Evolutionary conservation across 2,329 filamentous ascomycete species (phyloP).

Genomic region (Calonectria multiphialidica): DNA sequence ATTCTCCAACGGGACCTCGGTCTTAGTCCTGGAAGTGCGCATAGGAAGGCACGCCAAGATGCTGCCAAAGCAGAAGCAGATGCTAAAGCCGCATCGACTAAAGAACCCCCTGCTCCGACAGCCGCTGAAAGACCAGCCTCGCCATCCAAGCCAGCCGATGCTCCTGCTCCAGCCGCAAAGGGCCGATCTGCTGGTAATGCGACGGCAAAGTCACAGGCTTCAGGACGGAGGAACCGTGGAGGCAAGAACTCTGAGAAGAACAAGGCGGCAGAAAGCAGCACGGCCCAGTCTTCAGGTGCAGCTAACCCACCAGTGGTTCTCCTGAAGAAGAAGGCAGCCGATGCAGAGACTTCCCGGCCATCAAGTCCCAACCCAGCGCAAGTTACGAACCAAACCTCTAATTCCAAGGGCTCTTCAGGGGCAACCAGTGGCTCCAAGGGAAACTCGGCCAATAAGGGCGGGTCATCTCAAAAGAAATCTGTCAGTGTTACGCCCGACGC

Average conservation of each 20-base stretch:
- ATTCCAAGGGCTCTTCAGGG: conserved; percentile 35
- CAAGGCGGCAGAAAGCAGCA: conserved; percentile 36
- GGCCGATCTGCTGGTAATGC: conserved; percentile 34
- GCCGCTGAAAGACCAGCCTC: conserved; percentile 37
- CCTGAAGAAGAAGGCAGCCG: conserved; percentile 53
- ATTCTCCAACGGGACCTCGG: conserved; percentile 76
- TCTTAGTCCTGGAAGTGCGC: conserved; percentile 72
- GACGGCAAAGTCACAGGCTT: conserved; percentile 42
- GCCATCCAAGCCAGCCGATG: conserved; percentile 33
- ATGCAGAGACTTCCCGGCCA: conserved; percentile 38
- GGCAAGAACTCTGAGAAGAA: conserved; percentile 54
- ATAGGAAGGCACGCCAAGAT: conserved; percentile 70
- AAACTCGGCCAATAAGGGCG: conserved; percentile 39
- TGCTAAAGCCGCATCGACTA: conserved; percentile 53
- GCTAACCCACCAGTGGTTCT: conserved; percentile 54
- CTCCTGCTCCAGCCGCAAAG: conserved; percentile 35
- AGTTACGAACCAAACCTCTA: conserved; percentile 47
- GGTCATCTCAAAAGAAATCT: conserved; percentile 49
- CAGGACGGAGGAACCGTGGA: conserved; percentile 49
- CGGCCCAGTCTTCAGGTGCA: conserved; percentile 33
- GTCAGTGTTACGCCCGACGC: conserved; percentile 54
- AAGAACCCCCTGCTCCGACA: conserved; percentile 43
- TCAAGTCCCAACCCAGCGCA: conserved; percentile 42
- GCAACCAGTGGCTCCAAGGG: conserved; percentile 32
- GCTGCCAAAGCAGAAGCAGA: conserved; percentile 68